Evolutionary conservation across 1,284 basidiomycete genomes (phyloP).

Genomic region (Tylopilus sp.): DNA sequence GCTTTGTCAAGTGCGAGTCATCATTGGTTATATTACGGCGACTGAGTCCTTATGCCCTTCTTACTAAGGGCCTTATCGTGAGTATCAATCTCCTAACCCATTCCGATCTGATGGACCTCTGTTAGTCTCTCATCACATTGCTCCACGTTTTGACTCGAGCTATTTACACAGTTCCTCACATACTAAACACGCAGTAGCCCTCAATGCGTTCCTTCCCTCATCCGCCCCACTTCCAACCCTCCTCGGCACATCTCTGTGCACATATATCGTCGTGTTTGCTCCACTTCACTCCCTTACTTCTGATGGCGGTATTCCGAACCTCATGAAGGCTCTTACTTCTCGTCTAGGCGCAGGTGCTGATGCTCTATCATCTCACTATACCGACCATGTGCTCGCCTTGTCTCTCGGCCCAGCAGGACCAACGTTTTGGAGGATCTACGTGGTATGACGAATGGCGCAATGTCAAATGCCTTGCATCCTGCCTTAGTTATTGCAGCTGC

Average conservation of each 20-base stretch:
- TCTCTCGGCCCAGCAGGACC: constrained; percentile 57
- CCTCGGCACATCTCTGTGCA: constrained; percentile 54
- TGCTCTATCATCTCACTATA: constrained; percentile 75
- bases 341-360: constrained; percentile 86
- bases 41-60: constrained; percentile 20
- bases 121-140: constrained; percentile 57
- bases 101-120: constrained; percentile 9
- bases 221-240: constrained; percentile 16
- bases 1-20: constrained; percentile 14
- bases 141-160: constrained; percentile 71
- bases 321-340: constrained; percentile 70
- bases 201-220: constrained; percentile 51
- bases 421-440: constrained; percentile 54
- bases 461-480: constrained; percentile 84
- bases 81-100: constrained; percentile 3
- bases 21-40: constrained; percentile 18
- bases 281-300: constrained; percentile 63
- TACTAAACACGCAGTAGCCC: no score
- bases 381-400: constrained; percentile 75
- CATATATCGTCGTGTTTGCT: constrained; percentile 59
- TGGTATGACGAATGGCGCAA: constrained; percentile 80
- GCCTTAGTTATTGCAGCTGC: constrained; percentile 77
- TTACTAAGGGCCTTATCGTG: constrained; percentile 23
- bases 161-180: no score
- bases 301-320: constrained; percentile 62